These are phyloP conservation scores for Microthlaspi erraticum DNA, from an alignment of 345 rosid species.

Conservation along the genomic window DNA sequence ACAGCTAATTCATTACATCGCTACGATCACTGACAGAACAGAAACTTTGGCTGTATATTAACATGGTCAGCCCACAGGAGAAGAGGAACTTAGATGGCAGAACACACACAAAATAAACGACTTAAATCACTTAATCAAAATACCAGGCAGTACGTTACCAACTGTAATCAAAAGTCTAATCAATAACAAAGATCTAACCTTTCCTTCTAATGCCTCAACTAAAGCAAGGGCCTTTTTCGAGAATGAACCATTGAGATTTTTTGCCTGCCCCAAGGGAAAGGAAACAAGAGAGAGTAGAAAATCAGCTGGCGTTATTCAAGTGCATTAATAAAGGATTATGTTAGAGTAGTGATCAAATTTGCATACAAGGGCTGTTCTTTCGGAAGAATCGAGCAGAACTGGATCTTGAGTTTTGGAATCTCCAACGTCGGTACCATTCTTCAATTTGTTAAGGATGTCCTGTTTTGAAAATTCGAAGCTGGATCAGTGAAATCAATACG, in stretches of 20 bases:
- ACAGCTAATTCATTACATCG: not conserved
- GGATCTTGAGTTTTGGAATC: constrained; percentile 62
- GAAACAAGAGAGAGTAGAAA: constrained; percentile 2
- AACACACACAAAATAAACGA: not conserved
- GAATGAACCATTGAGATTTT: constrained; percentile 70
- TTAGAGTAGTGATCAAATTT: constrained; percentile 23
- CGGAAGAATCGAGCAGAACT: constrained; percentile 56
- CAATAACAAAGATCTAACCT: constrained; percentile 52
- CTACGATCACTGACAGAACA: not conserved
- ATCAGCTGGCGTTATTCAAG: not conserved
- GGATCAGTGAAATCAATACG: constrained; percentile 22
- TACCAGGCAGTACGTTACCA: too few relatives aligned
- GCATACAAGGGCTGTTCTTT: constrained; percentile 77
- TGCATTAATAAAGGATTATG: constrained; percentile 8
- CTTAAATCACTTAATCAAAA: not conserved
- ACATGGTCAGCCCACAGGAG: constrained; percentile 5
- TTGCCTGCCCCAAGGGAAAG: constrained; percentile 63
- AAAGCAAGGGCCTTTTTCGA: constrained; percentile 75
- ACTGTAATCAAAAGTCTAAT: too few relatives aligned
- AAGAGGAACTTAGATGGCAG: not conserved
- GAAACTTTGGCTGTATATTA: not conserved
- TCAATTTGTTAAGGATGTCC: constrained; percentile 80
- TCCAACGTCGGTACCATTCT: constrained; percentile 73
- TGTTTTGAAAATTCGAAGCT: constrained; percentile 40
- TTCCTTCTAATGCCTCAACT: constrained; percentile 87